Evolutionary conservation across 2,329 filamentous ascomycete species (phyloP), one percentile per base, ranked within the genome.

Genomic region (Plenodomus biglobosus): DNA sequence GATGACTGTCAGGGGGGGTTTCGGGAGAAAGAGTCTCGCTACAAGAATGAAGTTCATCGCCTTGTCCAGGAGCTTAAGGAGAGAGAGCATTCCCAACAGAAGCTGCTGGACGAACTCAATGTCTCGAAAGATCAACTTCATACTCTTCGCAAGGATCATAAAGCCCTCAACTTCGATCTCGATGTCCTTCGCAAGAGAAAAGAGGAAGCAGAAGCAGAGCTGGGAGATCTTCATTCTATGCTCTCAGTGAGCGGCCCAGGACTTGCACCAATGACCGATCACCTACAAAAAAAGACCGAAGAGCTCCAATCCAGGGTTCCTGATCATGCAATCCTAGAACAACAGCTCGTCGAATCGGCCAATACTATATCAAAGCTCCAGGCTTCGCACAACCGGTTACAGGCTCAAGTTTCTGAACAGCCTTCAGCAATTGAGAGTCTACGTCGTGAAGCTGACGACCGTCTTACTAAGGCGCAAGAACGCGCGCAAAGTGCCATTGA

Each of bases 21-120:
- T 5, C 27, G 40, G 1, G 54, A 64, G 22, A 51, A 52, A 19
- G 50, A 65, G 20, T 50, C 42, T 10, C 20, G n/a, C 8, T 51
- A 53, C 8, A 38, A 42, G 8, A 59, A 51, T 17, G 44, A 61
- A 10, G 46, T 64, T 4, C 52, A 56, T 40, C 46, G 49, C 17
- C 38, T 62, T 3, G 53, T 38, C 2, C 35, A 37, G 8, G 53
- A 64, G 21, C 43, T 44, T 11, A 38, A 56, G 15, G 57, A 56
- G 6, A 62, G 51, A 20, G 46, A 59, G 11, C 45, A 38, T 2
- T 20, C 22, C 5, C 21, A 54, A 10, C 24, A 51, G 13, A 19
- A 40, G 17, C 15, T 51, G 18, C 35, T 18, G 10, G 30, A 42
- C 2, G 53, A 61, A 17, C 34, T 59, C 5, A 37, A 52, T 8